These are phyloP conservation scores for Paramecium primaurelia DNA, from an alignment of 73 alveolate species.

Conservation along the genomic window DNA sequence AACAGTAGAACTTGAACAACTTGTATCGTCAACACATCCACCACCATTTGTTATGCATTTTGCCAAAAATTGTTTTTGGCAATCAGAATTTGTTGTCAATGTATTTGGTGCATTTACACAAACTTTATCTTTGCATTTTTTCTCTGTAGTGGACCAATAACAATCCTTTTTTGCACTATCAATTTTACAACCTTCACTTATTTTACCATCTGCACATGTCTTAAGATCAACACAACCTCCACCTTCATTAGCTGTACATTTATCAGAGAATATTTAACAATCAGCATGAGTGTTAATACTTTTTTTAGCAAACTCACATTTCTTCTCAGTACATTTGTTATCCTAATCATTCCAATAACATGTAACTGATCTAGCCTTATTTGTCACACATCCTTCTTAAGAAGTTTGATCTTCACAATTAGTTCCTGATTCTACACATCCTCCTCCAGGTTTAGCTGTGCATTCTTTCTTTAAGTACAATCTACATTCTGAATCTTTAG, in stretches of 20 bases:
- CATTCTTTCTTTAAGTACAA: neutral
- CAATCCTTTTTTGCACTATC: neutral
- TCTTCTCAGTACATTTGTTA: neutral
- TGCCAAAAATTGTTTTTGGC: neutral
- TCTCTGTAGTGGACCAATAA: neutral
- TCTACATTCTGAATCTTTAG: neutral
- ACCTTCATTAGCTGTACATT: neutral
- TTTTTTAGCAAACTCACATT: neutral
- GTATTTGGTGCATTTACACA: constrained; percentile 35
- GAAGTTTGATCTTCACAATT: neutral
- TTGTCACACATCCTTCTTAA: neutral
- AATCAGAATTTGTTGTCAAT: neutral
- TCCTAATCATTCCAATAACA: neutral
- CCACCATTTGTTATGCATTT: neutral
- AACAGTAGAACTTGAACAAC: neutral
- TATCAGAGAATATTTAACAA: neutral
- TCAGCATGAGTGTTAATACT: neutral
- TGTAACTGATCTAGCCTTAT: neutral
- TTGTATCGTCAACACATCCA: neutral
- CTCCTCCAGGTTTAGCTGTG: neutral
- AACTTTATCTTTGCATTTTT: neutral
- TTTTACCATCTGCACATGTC: neutral
- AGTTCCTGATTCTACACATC: neutral
- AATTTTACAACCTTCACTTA: neutral
- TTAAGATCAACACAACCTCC: neutral